Conservation (phyloP, 176 grass and related monocot species). For the Ampelocalamus luodianensis region DNA sequence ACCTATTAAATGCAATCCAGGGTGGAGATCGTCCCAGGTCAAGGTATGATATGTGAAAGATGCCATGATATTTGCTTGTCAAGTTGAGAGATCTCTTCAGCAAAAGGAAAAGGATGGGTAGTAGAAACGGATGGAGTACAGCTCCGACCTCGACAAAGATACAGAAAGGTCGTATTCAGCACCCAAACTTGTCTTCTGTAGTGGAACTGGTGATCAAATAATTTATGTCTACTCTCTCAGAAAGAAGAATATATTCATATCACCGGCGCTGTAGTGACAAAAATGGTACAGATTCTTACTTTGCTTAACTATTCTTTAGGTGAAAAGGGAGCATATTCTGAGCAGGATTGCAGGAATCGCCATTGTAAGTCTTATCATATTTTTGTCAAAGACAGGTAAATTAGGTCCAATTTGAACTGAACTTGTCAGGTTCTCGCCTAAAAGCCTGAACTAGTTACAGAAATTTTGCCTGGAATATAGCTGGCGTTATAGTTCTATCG, state of each 20-base stretch:
- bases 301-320: neutral
- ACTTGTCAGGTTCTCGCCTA: neutral
- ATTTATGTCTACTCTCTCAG: slow-evolving; percentile 10
- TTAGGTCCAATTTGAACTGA: neutral
- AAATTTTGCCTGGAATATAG: neutral
- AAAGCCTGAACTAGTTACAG: neutral
- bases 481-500: neutral
- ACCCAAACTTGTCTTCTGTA: slow-evolving; percentile 32
- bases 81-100: slow-evolving; percentile 15
- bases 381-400: neutral
- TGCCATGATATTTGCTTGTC: slow-evolving; percentile 20
- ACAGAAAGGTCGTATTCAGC: slow-evolving; percentile 40
- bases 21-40: neutral
- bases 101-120: slow-evolving; percentile 34
- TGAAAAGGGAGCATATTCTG: slow-evolving; percentile 9
- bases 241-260: slow-evolving; percentile 11
- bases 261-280: slow-evolving; percentile 1
- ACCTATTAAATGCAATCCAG: neutral
- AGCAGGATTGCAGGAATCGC: neutral
- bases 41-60: slow-evolving; percentile 27
- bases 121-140: slow-evolving; percentile 27
- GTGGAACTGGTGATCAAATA: slow-evolving; percentile 31
- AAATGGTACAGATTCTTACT: slow-evolving; percentile 17
- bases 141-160: slow-evolving; percentile 23
- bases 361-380: neutral